phyloP scores from a whole-genome alignment of 2,329 filamentous ascomycete genomes.

The Cercospora sp. region DNA sequence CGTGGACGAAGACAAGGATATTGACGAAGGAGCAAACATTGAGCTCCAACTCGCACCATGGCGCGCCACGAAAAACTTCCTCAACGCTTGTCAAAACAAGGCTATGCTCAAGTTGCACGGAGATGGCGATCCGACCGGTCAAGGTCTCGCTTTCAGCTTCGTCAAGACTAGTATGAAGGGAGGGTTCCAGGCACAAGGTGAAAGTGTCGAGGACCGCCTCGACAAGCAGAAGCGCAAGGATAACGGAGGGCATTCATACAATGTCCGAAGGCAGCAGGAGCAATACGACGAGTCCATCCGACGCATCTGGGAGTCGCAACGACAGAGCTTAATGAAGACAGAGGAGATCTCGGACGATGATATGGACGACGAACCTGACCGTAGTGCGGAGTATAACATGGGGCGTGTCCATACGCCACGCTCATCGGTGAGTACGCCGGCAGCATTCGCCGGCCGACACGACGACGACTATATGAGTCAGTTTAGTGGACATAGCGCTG shows the following conservation, averaged over 20 bases:
- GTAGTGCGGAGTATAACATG: slow-evolving; percentile 43
- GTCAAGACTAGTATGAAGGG: slow-evolving; percentile 99
- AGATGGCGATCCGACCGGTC: slow-evolving; percentile 89
- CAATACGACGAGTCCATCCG: slow-evolving; percentile 90
- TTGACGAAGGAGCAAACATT: slow-evolving; percentile 69
- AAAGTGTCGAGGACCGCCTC: slow-evolving; percentile 83
- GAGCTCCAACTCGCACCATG: slow-evolving; percentile 91
- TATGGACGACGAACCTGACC: slow-evolving; percentile 59
- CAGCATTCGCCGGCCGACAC: slow-evolving; percentile 51
- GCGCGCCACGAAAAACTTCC: slow-evolving; percentile 95
- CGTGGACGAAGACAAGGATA: slow-evolving; percentile 64
- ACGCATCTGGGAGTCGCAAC: slow-evolving; percentile 90
- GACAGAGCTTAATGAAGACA: slow-evolving; percentile 70
- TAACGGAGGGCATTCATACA: slow-evolving; percentile 89
- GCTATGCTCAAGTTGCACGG: slow-evolving; percentile 96
- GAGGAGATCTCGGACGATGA: slow-evolving; percentile 75
- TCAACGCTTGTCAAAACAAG: slow-evolving; percentile 89
- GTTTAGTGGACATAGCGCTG: slow-evolving; percentile 49
- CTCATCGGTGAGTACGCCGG: slow-evolving; percentile 65
- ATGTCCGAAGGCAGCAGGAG: slow-evolving; percentile 89
- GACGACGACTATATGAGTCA: slow-evolving; percentile 75
- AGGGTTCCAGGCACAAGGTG: slow-evolving; percentile 86
- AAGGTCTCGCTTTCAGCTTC: slow-evolving; percentile 93
- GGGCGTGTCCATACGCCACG: slow-evolving; percentile 61
- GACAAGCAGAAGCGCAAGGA: slow-evolving; percentile 72